Conservation (phyloP, 495 filamentous ascomycete genomes). For the Neurospora sp. region DNA sequence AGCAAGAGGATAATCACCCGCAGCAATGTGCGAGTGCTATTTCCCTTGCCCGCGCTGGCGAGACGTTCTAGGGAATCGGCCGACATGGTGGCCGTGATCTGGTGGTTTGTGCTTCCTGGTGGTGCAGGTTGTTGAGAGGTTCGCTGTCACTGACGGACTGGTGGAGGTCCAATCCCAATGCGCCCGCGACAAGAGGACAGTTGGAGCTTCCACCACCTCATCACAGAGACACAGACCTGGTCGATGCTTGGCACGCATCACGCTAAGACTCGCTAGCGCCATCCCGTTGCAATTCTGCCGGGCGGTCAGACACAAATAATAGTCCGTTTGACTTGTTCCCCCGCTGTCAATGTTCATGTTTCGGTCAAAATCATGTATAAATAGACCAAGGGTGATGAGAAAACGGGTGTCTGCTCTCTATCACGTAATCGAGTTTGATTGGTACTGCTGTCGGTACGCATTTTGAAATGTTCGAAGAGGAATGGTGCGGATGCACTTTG, state of each 20-base stretch:
- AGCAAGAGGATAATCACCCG: constrained; percentile 85
- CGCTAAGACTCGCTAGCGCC: constrained; percentile 6
- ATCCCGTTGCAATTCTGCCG: constrained; percentile 8
- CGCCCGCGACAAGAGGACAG: constrained; percentile 24
- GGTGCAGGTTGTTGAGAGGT: constrained; percentile 13
- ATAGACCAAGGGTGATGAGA: background rate
- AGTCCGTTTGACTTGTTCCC: background rate
- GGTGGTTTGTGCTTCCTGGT: constrained; percentile 20
- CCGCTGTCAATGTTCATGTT: background rate
- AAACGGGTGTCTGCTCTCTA: background rate
- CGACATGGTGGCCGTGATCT: constrained; percentile 27
- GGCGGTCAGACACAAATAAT: constrained; percentile 2
- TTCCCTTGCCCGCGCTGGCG: constrained; percentile 34
- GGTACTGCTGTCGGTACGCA: background rate
- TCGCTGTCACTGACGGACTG: background rate
- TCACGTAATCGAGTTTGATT: background rate
- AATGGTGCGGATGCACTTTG: background rate
- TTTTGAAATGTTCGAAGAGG: background rate
- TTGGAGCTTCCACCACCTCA: constrained; percentile 27
- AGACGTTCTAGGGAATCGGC: constrained; percentile 27
- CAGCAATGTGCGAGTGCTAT: constrained; percentile 75
- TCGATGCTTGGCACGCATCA: constrained; percentile 17
- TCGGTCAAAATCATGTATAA: background rate
- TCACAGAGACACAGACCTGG: background rate
- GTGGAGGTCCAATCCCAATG: background rate